Evolutionary conservation across 2,329 filamentous ascomycete species (phyloP), one percentile per base, ranked within the genome.

Genomic region (Trichothecium roseum): DNA sequence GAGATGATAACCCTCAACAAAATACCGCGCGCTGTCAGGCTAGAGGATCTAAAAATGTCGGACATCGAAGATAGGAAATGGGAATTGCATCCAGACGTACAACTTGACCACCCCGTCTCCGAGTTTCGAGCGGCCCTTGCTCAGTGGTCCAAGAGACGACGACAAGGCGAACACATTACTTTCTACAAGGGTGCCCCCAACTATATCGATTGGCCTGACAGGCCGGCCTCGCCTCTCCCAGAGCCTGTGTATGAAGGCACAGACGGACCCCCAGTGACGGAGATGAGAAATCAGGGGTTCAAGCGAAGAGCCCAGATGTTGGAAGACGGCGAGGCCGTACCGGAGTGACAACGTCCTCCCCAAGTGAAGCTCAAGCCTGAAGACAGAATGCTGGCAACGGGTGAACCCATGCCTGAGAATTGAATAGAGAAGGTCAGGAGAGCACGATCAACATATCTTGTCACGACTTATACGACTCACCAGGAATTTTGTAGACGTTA

Each of bases 1-100:
- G 57, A 60, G 42, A 51, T 61, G 22, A 58, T 62, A 28, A 61
- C 57, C 6, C 43, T 44, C 12, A 50, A 60, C 17, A 17, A 32
- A 9, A 40, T 31, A 32, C 40, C 48, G 29, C 44, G 51, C 8
- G 33, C 22, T 12, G 15, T 50, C 2, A 43, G 45, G 5, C 47
- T 49, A 26, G 40, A 46, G 20, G 34, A 56, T 15, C 48, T 52
- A 33, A 42, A 50, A 37, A 35, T 43, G 7, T 29, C 42, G 2
- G 37, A 42, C 27, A 30, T 48, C 20, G 35, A 43, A 12, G 26
- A 36, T 12, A 18, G 27, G 15, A 39, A 45, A 31, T 61, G 55
- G 55, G 35, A 35, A 8, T 47, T 54, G 41, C 51, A 58, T 35
- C 49, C 48, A n/a, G 49, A 49, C 5, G 47, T 55, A 6, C 45